Percentiles rank a stretch among this genome's conserved stretches.
These are phyloP conservation scores for Fagopyrum tataricum DNA, from an alignment of 148 eudicot genomes.

Conservation along the genomic window DNA sequence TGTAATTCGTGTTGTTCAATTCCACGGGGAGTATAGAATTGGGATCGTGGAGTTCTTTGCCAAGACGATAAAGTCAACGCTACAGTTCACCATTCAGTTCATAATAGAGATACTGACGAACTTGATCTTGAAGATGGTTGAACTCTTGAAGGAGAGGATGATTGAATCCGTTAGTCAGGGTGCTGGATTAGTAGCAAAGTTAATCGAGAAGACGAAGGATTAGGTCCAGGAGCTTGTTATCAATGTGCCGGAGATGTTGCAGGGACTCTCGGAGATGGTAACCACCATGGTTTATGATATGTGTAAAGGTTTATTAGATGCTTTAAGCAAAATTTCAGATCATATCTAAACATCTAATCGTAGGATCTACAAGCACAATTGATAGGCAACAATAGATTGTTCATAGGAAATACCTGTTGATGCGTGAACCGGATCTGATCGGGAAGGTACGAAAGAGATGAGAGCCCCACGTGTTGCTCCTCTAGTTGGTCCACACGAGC, in stretches of 20 bases:
- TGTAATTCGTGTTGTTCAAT: neutral
- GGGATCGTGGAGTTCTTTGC: conserved; percentile 30
- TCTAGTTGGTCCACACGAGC: too few relatives aligned
- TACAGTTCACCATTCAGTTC: conserved; percentile 23
- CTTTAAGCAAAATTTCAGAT: too few relatives aligned
- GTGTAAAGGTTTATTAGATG: too few relatives aligned
- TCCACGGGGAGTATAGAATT: conserved; percentile 27
- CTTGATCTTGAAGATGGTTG: conserved; percentile 24
- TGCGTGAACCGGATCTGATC: too few relatives aligned
- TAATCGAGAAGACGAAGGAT: conserved; percentile 28
- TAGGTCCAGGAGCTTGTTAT: conserved; percentile 25
- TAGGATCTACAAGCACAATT: too few relatives aligned
- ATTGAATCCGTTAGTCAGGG: conserved; percentile 21
- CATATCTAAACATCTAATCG: too few relatives aligned
- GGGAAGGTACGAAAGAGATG: too few relatives aligned
- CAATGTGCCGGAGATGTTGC: conserved; percentile 34
- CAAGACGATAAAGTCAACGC: conserved; percentile 16
- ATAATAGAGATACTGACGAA: conserved; percentile 15
- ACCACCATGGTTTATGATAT: conserved; percentile 29
- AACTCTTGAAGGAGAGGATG: conserved; percentile 28
- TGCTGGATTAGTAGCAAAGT: conserved; percentile 18
- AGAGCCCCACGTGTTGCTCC: too few relatives aligned
- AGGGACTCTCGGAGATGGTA: conserved; percentile 40
- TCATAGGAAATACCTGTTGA: too few relatives aligned
- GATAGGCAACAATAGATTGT: too few relatives aligned